Evolutionary conservation across 2,329 filamentous ascomycete species (phyloP).

Genomic region (Berkeleyomyces rouxiae): DNA sequence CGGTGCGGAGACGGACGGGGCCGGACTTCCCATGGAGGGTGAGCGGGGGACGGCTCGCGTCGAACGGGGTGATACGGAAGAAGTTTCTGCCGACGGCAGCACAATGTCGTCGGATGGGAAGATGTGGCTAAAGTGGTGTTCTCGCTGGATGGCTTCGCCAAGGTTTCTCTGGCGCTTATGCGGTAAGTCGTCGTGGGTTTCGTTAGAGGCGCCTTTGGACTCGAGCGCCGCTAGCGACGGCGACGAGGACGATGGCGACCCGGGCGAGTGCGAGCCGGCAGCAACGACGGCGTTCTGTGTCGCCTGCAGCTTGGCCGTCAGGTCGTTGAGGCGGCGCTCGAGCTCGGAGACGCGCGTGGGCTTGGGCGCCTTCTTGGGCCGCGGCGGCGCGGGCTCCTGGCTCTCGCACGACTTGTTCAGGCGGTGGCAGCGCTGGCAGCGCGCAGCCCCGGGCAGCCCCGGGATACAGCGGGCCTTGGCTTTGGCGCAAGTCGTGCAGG

Average conservation of each 20-base stretch:
- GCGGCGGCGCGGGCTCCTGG: slow-evolving; percentile 31
- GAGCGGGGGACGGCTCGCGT: not conserved
- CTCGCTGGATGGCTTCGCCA: not conserved
- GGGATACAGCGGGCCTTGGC: slow-evolving; percentile 35
- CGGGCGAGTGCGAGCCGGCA: not conserved
- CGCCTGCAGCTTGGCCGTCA: slow-evolving; percentile 27
- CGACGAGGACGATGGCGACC: not conserved
- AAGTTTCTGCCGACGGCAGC: not conserved
- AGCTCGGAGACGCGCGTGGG: slow-evolving; percentile 33
- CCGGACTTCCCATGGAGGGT: not conserved
- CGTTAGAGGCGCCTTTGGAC: not conserved
- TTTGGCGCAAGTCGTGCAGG: slow-evolving; percentile 34
- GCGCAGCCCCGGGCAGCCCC: slow-evolving; percentile 23
- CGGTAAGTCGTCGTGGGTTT: not conserved
- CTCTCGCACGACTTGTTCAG: slow-evolving; percentile 30
- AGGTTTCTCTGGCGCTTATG: not conserved
- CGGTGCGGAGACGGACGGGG: not conserved
- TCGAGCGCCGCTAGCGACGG: not conserved
- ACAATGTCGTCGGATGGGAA: not conserved
- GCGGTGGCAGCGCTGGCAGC: slow-evolving; percentile 34
- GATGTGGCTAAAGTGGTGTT: slow-evolving; percentile 4
- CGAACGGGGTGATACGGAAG: not conserved
- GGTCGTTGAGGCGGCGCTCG: slow-evolving; percentile 32
- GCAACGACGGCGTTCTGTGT: not conserved
- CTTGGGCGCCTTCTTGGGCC: slow-evolving; percentile 30